Evolutionary conservation across 305 asterid species (phyloP).

Genomic region (Solanum hybrid): DNA sequence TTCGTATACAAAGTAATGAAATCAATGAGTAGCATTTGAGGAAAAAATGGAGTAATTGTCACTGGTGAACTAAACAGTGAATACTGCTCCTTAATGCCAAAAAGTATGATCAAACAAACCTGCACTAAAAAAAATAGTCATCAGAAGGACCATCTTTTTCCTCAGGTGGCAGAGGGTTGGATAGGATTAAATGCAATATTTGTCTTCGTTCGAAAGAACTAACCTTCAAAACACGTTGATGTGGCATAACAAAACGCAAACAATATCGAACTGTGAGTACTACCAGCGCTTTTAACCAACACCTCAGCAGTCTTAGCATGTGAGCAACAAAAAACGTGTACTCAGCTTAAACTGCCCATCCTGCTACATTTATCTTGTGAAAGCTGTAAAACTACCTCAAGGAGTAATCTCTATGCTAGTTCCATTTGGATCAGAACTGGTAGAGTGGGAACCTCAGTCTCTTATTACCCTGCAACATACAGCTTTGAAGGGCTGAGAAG

Average conservation of each 20-base stretch:
- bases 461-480: conserved; percentile 76
- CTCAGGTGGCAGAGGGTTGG: neutral
- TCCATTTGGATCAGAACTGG: conserved; percentile 39
- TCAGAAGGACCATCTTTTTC: neutral
- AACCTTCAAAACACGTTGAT: neutral
- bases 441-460: conserved; percentile 55
- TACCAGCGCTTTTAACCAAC: conserved; percentile 2
- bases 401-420: conserved; percentile 34
- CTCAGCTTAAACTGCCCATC: conserved; percentile 23
- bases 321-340: conserved; percentile 8
- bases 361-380: conserved; percentile 7
- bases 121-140: conserved; percentile 17
- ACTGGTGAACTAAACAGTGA: neutral
- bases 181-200: neutral
- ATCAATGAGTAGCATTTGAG: neutral
- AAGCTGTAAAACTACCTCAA: conserved; percentile 17
- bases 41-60: neutral
- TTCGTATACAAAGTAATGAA: neutral
- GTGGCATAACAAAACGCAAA: neutral
- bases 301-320: conserved; percentile 12
- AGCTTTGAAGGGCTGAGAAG: conserved; percentile 85
- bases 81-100: neutral
- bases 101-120: neutral
- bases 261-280: conserved; percentile 17
- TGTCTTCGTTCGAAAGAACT: neutral